Evolutionary conservation across 768 basidiomycete species (phyloP), one percentile per base, ranked within the genome.

Genomic region (Mycena latifolia): DNA sequence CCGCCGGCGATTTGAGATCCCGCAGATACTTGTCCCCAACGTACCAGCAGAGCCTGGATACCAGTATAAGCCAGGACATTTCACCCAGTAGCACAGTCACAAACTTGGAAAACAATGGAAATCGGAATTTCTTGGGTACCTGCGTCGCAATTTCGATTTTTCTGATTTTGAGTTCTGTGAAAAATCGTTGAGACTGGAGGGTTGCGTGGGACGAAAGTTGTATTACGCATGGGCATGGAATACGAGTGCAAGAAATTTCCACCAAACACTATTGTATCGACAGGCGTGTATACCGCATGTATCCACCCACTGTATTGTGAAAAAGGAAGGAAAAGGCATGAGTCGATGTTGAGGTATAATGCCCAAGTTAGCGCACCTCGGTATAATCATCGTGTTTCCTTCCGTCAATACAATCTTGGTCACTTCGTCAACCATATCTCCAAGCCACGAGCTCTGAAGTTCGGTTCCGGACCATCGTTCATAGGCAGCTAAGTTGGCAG

Each of bases 221-320:
- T 25, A 93, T 69, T 77, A 96, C 96, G 96, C 3, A 91, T 95
- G 1, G 85, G 83, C 47, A 97, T 88, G 71, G 95, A 90, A 77
- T 92, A 95, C 10, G 95, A 96, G 78, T 99, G 97, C 54, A 99
- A 77, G 76, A 98, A 99, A 77, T 99, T 99, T 41, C 97, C 97
- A 1, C 97, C 97, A 73, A 99, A 97, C 1, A 99, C 98, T 45
- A 99, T 82, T 5, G 96, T 92, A 75, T 99, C 96, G 33, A 85
- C 78, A 0, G 97, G 97, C 0, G 98, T 99, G 77, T 94, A 90
- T 92, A 99, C 97, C 14, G 95, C 95, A 75, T 99, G 97, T 64
- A 99, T 98, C 93, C 97, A 99, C 0, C 97, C 97, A 1, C 95
- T 69, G 22, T 45, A 15, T 39, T n/a, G 17, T 39, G 15, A 18